Evolutionary conservation across 306 rosid genomes (phyloP).

Genomic region (Argentina anserina): DNA sequence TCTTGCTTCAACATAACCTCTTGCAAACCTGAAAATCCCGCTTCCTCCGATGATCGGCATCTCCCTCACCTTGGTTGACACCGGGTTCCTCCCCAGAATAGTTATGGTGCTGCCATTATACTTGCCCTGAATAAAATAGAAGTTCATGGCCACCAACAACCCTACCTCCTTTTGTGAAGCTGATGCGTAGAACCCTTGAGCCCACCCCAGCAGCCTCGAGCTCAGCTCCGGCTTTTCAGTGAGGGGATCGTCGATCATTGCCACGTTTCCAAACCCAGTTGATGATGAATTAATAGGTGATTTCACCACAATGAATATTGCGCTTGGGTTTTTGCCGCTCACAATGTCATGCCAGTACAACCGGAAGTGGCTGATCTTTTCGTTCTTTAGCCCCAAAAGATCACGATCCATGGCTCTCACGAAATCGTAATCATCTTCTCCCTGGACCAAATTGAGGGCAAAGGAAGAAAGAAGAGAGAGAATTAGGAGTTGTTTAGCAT

Average conservation of each 20-base stretch:
- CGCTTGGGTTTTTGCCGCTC: slow-evolving; percentile 27
- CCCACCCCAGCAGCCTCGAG: slow-evolving; percentile 36
- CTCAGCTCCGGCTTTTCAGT: slow-evolving; percentile 28
- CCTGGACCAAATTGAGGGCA: not conserved
- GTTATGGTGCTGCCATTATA: slow-evolving; percentile 71
- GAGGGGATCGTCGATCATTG: slow-evolving; percentile 14
- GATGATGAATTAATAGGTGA: slow-evolving; percentile 27
- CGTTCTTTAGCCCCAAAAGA: slow-evolving; percentile 29
- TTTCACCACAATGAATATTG: slow-evolving; percentile 13
- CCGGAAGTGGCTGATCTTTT: slow-evolving; percentile 47
- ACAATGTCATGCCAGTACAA: slow-evolving; percentile 47
- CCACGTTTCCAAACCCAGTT: slow-evolving; percentile 16
- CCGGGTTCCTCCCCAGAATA: slow-evolving; percentile 55
- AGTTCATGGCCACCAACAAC: slow-evolving; percentile 66
- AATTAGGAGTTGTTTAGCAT: slow-evolving; percentile 8
- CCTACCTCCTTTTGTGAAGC: slow-evolving; percentile 41
- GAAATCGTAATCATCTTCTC: slow-evolving; percentile 15
- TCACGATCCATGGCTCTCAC: slow-evolving; percentile 21
- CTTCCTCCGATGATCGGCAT: slow-evolving; percentile 86
- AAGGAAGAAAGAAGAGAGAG: slow-evolving; percentile 21
- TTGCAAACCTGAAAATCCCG: slow-evolving; percentile 67
- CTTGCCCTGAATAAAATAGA: slow-evolving; percentile 52
- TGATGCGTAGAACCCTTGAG: slow-evolving; percentile 56
- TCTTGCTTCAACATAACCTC: slow-evolving; percentile 54
- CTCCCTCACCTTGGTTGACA: slow-evolving; percentile 47